phyloP scores from a whole-genome alignment of 768 basidiomycete genomes.

The Boletales sp. region DNA sequence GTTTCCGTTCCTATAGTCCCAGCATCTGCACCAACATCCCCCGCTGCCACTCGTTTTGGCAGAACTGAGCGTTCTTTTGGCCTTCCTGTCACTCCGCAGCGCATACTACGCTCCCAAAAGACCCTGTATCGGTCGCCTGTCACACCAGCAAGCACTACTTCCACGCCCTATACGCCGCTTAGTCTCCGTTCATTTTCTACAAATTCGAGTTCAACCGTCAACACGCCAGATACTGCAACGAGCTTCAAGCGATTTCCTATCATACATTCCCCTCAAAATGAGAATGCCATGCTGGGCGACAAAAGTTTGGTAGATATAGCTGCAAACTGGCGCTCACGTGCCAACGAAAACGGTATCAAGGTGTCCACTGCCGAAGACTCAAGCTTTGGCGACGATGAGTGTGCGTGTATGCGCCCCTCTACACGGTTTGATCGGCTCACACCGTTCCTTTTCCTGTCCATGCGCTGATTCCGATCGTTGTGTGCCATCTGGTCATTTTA shows the following conservation, averaged over 20 bases:
- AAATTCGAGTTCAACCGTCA: conserved; percentile 48
- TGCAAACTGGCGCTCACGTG: conserved; percentile 68
- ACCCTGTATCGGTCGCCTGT: conserved; percentile 52
- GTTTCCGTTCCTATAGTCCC: conserved; percentile 30
- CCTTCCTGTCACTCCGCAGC: conserved; percentile 63
- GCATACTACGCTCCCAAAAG: conserved; percentile 45
- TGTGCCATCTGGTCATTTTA: background rate
- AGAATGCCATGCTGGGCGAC: conserved; percentile 31
- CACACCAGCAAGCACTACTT: conserved; percentile 50
- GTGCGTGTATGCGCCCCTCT: conserved; percentile 31
- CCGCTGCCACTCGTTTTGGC: conserved; percentile 36
- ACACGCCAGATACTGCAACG: conserved; percentile 49
- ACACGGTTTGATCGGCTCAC: conserved; percentile 15
- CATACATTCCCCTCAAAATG: conserved; percentile 43
- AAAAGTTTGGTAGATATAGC: conserved; percentile 57
- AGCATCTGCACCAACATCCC: conserved; percentile 44
- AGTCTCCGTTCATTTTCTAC: conserved; percentile 62
- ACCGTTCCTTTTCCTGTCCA: background rate
- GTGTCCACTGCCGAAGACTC: conserved; percentile 44
- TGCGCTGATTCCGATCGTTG: conserved; percentile 8
- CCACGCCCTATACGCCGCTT: conserved; percentile 65
- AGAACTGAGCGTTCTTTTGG: conserved; percentile 27
- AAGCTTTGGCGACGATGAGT: conserved; percentile 46
- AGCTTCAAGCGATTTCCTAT: conserved; percentile 41
- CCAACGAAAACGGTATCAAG: conserved; percentile 69